Conservation (phyloP, 1,284 basidiomycete genomes). For the Lentinula novae-zelandiae region DNA sequence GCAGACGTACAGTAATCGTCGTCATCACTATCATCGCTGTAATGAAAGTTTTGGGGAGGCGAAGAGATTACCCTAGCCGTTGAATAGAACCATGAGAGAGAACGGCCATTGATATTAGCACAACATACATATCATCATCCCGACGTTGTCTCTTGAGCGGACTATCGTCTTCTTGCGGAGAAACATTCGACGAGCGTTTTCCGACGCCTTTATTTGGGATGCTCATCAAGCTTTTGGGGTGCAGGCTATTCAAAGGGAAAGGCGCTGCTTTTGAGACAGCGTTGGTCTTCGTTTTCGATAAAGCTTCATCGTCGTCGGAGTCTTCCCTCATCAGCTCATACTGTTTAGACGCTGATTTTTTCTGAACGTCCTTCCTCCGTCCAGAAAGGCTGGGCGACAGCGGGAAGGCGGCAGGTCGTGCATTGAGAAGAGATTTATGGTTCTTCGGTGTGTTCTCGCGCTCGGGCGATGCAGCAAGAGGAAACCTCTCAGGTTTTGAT, state of each 20-base stretch:
- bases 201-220: neutral
- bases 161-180: neutral
- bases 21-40: slow-evolving; percentile 22
- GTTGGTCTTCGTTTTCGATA: neutral
- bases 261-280: neutral
- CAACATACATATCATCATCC: slow-evolving; percentile 4
- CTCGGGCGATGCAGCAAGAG: neutral
- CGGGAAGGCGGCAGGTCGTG: neutral
- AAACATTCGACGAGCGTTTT: neutral
- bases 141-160: neutral
- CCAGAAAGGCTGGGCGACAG: neutral
- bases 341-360: neutral
- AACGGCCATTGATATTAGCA: neutral
- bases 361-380: neutral
- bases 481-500: neutral
- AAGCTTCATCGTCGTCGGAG: neutral
- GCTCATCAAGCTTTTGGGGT: neutral
- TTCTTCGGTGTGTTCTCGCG: neutral
- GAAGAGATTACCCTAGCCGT: neutral
- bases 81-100: neutral
- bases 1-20: slow-evolving; percentile 12
- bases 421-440: neutral
- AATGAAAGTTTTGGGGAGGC: neutral
- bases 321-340: neutral
- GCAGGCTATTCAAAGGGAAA: neutral